Conservation (phyloP, 345 rosid genomes). For the Populus euphratica region DNA sequence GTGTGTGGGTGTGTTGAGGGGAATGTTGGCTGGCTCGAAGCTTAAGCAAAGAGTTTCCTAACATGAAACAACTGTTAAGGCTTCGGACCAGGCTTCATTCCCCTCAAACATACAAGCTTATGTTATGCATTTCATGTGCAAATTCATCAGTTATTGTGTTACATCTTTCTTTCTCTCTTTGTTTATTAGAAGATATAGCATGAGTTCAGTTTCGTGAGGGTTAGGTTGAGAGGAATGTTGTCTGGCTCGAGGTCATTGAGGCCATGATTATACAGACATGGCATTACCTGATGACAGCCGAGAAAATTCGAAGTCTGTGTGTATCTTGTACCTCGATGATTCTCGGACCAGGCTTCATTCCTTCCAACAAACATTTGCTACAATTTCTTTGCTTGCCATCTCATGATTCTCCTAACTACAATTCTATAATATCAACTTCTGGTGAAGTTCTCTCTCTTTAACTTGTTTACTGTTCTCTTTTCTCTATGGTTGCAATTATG, state of each 20-base stretch:
- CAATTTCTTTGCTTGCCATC: not conserved
- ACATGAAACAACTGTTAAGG: slow-evolving; percentile 5
- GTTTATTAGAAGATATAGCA: not conserved
- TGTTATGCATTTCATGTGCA: not conserved
- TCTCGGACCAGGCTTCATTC: not conserved
- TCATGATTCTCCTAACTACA: not conserved
- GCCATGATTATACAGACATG: not conserved
- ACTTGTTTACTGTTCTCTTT: not conserved
- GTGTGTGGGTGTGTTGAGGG: not conserved
- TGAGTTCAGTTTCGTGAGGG: not conserved
- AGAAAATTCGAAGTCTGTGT: not conserved
- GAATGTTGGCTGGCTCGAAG: slow-evolving; percentile 1
- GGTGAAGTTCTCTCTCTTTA: not conserved
- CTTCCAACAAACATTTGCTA: not conserved
- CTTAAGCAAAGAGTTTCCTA: not conserved
- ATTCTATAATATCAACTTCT: not conserved
- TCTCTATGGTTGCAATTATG: not conserved
- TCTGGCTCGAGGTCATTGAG: not conserved
- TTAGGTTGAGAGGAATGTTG: not conserved
- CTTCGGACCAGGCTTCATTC: slow-evolving; percentile 56
- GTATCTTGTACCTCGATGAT: not conserved
- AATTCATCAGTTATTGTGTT: not conserved
- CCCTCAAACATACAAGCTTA: slow-evolving; percentile 25
- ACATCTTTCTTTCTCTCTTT: not conserved
- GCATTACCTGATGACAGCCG: not conserved